Percentiles rank a stretch among this genome's conserved stretches.
Conservation (phyloP, 768 basidiomycete species). For the Rhodotorula babjevae region DNA sequence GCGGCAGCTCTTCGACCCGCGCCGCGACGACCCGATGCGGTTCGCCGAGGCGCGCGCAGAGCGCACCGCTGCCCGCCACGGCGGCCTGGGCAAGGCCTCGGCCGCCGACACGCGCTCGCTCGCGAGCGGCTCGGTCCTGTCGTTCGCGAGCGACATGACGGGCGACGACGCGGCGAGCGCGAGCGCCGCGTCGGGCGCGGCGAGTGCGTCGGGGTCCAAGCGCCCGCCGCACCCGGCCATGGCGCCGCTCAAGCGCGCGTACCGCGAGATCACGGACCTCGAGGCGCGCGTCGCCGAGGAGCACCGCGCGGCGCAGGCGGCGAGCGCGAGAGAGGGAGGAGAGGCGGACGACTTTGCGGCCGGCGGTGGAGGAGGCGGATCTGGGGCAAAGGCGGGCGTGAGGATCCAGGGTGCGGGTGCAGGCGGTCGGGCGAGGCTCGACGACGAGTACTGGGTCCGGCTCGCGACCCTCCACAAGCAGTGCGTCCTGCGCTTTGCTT, state of each 20-base stretch:
- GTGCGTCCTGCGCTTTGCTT: slow-evolving; percentile 52
- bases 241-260: slow-evolving; percentile 69
- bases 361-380: neutral
- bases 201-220: neutral
- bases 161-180: slow-evolving; percentile 39
- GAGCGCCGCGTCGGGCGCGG: neutral
- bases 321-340: neutral
- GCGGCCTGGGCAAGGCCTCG: neutral
- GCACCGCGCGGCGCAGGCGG: slow-evolving; percentile 61
- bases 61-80: neutral
- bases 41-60: slow-evolving; percentile 55
- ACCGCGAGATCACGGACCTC: slow-evolving; percentile 72
- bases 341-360: neutral
- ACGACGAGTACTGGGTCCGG: slow-evolving; percentile 49
- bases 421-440: slow-evolving; percentile 20
- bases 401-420: slow-evolving; percentile 12
- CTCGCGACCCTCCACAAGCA: slow-evolving; percentile 66
- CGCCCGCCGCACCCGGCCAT: slow-evolving; percentile 55
- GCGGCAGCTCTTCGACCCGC: slow-evolving; percentile 70
- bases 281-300: slow-evolving; percentile 74
- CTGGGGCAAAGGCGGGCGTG: neutral
- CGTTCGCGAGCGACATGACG: slow-evolving; percentile 58
- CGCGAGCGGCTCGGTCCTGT: slow-evolving; percentile 54
- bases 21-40: slow-evolving; percentile 82
- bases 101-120: slow-evolving; percentile 58